These are phyloP conservation scores for Mercurialis annua DNA, from an alignment of 345 rosid species.

Conservation along the genomic window DNA sequence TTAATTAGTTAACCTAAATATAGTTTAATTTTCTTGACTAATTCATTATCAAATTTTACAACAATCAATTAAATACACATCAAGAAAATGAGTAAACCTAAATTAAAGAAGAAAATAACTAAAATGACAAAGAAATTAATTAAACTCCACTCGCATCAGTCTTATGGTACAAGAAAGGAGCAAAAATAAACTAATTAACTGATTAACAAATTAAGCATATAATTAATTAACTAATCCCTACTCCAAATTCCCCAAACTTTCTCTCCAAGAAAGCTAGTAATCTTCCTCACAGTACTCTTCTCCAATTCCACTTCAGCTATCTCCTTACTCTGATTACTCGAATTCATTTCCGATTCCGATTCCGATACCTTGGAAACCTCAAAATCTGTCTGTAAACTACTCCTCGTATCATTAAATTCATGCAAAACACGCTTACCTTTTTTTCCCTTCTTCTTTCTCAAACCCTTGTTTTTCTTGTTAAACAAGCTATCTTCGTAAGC, in stretches of 20 bases:
- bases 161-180: background rate
- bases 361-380: conserved; percentile 10
- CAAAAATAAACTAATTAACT: background rate
- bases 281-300: conserved; percentile 34
- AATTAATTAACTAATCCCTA: conserved; percentile 4
- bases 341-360: background rate
- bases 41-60: background rate
- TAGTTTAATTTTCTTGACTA: too few relatives aligned
- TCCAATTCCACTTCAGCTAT: conserved; percentile 15
- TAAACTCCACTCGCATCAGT: too few relatives aligned
- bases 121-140: too few relatives aligned
- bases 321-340: background rate
- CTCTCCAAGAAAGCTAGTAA: conserved; percentile 34
- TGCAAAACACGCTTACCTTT: conserved; percentile 13
- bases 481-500: conserved; percentile 35
- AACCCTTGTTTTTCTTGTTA: conserved; percentile 18
- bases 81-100: background rate
- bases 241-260: conserved; percentile 29
- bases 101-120: background rate
- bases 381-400: background rate
- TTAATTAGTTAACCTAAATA: too few relatives aligned
- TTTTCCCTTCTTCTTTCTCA: conserved; percentile 17
- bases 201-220: background rate
- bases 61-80: background rate
- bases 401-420: background rate